Base-by-base conservation (phyloP, 2,329 filamentous ascomycete species). In the Hymenoscyphus repandus region DNA sequence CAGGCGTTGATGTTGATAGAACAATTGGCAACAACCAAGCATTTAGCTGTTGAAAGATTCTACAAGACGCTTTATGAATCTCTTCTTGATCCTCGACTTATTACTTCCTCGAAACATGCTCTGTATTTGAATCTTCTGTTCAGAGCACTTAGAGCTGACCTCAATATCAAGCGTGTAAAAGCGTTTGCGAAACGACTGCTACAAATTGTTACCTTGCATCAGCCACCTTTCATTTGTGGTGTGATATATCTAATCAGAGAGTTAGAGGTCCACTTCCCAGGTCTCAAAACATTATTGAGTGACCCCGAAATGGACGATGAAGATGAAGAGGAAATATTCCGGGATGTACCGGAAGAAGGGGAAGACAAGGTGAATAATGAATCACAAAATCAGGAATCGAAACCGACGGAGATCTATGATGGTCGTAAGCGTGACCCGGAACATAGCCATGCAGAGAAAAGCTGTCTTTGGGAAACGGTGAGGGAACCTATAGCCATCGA, bases 11-110 rank as follows among this genome's bases (percentile, higher is more conserved):
- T 96, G 72, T 75, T 99, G 43, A 95, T 99, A 58, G 93, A 97
- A 67, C 93, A 97, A 68, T 79, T 99, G 27, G 88, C 90, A 0
- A 76, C 83, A 1, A 81, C 85, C 2, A 90, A 93, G 66, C 86
- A 91, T 62, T 76, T 92, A 48, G 85, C 86, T 4, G 85, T 86
- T 11, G 93, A 99, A 64, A 82, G 93, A 54, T 99, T 96, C 73
- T 99, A 97, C 72, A 81, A 90, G 45, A 96, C 91, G 9, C 74
- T 99, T 2, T 99, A 99, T 69, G 93, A 99, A 70, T 96, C 91
- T 6, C 76, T 99, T 20, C 72, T 97, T 31, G 93, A 99, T 64
- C 90, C 91, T 2, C 86, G 93, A 32, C 80, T 99, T 5, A 76
- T 90, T 48, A 86, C 81, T 1, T 96, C 92, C 5, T 97, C 92